Evolutionary conservation across 2,329 filamentous ascomycete species (phyloP).

Genomic region (Claviceps arundinis): DNA sequence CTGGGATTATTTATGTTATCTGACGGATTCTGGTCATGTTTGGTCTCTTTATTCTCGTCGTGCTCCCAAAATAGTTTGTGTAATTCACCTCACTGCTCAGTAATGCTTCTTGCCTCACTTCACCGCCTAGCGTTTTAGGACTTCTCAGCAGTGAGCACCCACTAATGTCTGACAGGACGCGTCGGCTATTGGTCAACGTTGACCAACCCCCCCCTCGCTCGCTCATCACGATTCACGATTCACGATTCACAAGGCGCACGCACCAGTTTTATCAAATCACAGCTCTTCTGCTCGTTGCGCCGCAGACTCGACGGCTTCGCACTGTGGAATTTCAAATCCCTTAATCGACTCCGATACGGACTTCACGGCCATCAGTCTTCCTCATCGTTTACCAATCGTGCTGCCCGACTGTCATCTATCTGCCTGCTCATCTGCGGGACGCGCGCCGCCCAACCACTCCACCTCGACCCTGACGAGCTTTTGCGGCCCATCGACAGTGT

Average conservation of each 20-base stretch:
- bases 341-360: background rate
- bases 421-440: background rate
- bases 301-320: background rate
- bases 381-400: background rate
- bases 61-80: no score
- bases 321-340: background rate
- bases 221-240: background rate
- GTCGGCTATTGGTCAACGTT: no score
- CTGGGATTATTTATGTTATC: no score
- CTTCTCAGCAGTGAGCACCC: no score
- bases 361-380: background rate
- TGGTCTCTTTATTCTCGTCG: no score
- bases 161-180: no score
- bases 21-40: no score
- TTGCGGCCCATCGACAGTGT: conserved; percentile 2
- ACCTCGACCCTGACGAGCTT: conserved; percentile 2
- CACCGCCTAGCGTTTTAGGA: no score
- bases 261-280: conserved; percentile 2
- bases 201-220: background rate
- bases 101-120: no score
- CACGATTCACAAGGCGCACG: background rate
- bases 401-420: no score
- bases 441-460: background rate
- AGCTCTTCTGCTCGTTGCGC: background rate
- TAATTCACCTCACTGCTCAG: no score